A percentile compares a stretch with the other conserved stretches of the same genome.
These are phyloP conservation scores for Aspergillus aculeatus DNA, from an alignment of 2,329 filamentous ascomycete species.

Conservation along the genomic window DNA sequence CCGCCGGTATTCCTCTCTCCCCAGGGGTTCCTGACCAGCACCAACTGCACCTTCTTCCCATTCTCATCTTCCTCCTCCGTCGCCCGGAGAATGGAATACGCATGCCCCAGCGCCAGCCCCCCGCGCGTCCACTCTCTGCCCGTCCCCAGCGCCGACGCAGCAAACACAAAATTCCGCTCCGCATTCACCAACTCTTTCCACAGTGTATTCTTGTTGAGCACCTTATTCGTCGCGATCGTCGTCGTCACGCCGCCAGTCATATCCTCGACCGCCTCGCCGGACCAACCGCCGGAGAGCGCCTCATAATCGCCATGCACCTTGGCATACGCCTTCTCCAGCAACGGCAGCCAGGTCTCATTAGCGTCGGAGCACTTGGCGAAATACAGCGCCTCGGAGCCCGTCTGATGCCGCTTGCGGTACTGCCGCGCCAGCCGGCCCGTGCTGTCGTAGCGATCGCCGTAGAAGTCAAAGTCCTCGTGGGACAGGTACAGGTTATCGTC, in stretches of 20 bases:
- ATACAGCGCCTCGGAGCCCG: constrained; percentile 42
- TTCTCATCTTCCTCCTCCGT: neutral
- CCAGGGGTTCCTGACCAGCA: neutral
- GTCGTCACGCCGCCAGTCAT: neutral
- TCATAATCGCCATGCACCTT: neutral
- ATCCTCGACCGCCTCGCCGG: neutral
- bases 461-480: neutral
- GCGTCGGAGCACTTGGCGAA: constrained; percentile 73
- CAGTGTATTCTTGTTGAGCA: neutral
- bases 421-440: neutral
- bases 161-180: neutral
- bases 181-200: neutral
- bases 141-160: neutral
- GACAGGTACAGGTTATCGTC: neutral
- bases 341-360: constrained; percentile 79
- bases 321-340: constrained; percentile 80
- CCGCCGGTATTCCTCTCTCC: neutral
- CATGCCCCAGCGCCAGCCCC: neutral
- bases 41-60: neutral
- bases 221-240: neutral
- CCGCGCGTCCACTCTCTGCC: neutral
- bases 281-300: neutral
- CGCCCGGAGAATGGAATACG: neutral
- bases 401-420: neutral
- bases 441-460: neutral